These are phyloP conservation scores for Pythium phragmitis DNA, from an alignment of 352 stramenopile genomes.

Conservation along the genomic window DNA sequence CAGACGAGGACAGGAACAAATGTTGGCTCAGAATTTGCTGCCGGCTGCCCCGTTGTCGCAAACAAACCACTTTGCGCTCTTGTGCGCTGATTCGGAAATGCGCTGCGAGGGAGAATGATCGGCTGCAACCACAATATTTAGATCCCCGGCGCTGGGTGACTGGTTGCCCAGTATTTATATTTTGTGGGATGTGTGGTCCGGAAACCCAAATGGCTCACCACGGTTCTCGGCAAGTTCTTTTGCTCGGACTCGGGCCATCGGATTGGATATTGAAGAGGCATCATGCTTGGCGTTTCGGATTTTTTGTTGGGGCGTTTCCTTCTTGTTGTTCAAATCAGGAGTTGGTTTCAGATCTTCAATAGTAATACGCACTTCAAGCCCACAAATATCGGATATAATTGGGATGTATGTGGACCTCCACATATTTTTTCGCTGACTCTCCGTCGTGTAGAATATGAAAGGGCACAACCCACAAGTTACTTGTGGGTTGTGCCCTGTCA, in stretches of 20 bases:
- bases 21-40: not conserved
- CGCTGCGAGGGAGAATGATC: not conserved
- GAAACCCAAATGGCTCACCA: not conserved
- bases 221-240: constrained; percentile 7
- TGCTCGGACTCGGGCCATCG: constrained; percentile 1
- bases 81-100: constrained; percentile 6
- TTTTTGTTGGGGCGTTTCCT: not conserved
- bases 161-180: too few relatives aligned
- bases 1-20: constrained; percentile 21
- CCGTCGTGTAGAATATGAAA: too few relatives aligned
- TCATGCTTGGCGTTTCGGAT: constrained; percentile 2
- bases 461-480: too few relatives aligned
- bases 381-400: not conserved
- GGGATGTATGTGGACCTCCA: too few relatives aligned
- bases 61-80: not conserved
- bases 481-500: too few relatives aligned
- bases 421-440: too few relatives aligned
- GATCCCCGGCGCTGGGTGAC: not conserved
- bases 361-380: not conserved
- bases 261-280: not conserved
- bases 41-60: not conserved
- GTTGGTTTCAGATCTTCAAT: constrained; percentile 9
- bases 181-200: not conserved
- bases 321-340: not conserved
- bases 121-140: not conserved